Evolutionary conservation across 2,329 filamentous ascomycete genomes (phyloP).

Genomic region (Colletotrichum noveboracense): DNA sequence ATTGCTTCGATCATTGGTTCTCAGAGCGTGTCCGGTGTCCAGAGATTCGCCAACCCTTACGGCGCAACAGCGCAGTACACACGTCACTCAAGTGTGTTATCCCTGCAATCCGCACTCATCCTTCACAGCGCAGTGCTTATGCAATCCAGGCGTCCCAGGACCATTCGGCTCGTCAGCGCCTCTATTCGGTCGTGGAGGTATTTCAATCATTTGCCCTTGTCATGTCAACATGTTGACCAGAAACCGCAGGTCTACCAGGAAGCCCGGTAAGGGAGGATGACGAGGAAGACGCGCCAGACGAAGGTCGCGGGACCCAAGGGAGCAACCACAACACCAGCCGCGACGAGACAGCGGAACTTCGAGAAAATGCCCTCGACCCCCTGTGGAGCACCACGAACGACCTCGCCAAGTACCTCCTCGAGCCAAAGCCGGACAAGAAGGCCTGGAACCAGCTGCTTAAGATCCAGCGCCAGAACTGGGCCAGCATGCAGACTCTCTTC

Average conservation of each 20-base stretch:
- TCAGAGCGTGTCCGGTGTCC: background rate
- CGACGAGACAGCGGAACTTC: conserved; percentile 1
- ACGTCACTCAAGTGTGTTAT: background rate
- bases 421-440: background rate
- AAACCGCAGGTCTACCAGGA: background rate
- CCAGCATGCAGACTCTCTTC: conserved; percentile 29
- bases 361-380: conserved; percentile 26
- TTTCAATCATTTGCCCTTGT: background rate
- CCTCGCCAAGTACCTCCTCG: conserved; percentile 30
- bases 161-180: background rate
- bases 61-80: background rate
- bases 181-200: background rate
- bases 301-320: background rate
- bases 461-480: conserved; percentile 26
- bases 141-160: background rate
- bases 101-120: background rate
- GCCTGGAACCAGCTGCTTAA: background rate
- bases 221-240: background rate
- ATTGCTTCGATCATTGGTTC: conserved; percentile 15
- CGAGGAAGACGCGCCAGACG: background rate
- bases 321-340: background rate
- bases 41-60: background rate
- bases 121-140: background rate
- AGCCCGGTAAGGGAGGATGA: background rate
- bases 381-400: conserved; percentile 30